Percentiles rank a stretch among this genome's conserved stretches.
These are phyloP conservation scores for Oleoguttula mirabilis DNA, from an alignment of 495 filamentous ascomycete species.

Conservation along the genomic window DNA sequence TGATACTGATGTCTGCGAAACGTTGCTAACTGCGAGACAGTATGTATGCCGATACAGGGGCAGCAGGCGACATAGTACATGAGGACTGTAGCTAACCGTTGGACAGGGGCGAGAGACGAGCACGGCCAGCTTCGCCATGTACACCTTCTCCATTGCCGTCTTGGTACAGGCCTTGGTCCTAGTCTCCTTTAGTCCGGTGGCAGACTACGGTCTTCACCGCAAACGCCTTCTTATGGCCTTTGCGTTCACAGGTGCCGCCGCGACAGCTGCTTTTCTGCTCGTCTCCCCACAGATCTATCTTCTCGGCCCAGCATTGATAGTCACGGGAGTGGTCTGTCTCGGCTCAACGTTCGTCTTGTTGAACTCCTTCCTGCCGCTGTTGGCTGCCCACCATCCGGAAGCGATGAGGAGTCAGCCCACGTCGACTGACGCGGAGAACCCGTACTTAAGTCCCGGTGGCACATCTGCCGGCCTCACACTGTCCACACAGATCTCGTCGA, in stretches of 20 bases:
- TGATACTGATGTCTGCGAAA: too few relatives aligned
- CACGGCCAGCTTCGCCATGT: conserved; percentile 45
- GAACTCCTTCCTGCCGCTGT: conserved; percentile 40
- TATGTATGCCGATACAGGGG: too few relatives aligned
- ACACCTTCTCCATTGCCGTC: conserved; percentile 42
- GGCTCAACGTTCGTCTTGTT: conserved; percentile 43
- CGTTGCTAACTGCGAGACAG: too few relatives aligned
- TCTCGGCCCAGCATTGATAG: conserved; percentile 62
- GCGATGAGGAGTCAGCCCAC: neutral
- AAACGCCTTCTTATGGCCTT: conserved; percentile 72
- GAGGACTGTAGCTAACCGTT: too few relatives aligned
- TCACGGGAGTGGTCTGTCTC: conserved; percentile 45
- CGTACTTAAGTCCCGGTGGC: conserved; percentile 24
- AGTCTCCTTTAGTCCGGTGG: conserved; percentile 41
- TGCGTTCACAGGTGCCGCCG: conserved; percentile 60
- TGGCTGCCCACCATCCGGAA: conserved; percentile 33
- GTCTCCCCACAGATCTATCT: conserved; percentile 57
- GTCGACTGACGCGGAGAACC: neutral
- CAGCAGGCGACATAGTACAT: too few relatives aligned
- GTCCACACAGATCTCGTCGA: conserved; percentile 75
- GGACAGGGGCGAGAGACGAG: conserved; percentile 37
- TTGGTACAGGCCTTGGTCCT: conserved; percentile 42
- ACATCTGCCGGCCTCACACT: conserved; percentile 55
- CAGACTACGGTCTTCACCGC: conserved; percentile 54
- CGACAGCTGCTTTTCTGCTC: conserved; percentile 73